Evolutionary conservation across 2,329 filamentous ascomycete species (phyloP).

Genomic region (Rhynchosporium graminicola): DNA sequence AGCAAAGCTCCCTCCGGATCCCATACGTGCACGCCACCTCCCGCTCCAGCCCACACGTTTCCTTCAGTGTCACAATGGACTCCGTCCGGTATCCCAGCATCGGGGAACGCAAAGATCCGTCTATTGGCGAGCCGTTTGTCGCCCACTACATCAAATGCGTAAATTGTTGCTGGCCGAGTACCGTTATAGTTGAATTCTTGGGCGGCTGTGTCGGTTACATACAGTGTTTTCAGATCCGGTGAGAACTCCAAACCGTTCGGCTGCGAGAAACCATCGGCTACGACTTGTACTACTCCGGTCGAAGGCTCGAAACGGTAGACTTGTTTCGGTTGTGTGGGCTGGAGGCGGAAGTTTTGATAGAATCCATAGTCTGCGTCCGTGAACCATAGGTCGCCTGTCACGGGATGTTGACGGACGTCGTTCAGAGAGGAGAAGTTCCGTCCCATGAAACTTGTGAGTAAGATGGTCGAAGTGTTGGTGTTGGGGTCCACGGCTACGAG

Average conservation of each 20-base stretch:
- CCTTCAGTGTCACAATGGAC: constrained; percentile 16
- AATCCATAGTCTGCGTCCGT: constrained; percentile 17
- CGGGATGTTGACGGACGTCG: constrained; percentile 15
- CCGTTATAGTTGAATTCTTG: constrained; percentile 12
- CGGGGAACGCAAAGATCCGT: constrained; percentile 12
- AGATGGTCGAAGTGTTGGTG: constrained; percentile 8
- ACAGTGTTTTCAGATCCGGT: constrained; percentile 13
- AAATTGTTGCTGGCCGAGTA: constrained; percentile 12
- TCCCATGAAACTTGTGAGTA: constrained; percentile 13
- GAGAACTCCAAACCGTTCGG: constrained; percentile 17
- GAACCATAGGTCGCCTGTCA: constrained; percentile 17
- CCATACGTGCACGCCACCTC: constrained; percentile 16
- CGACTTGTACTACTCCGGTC: constrained; percentile 11
- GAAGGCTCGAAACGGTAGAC: constrained; percentile 16
- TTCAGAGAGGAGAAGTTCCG: constrained; percentile 17
- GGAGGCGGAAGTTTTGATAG: constrained; percentile 5
- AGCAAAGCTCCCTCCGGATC: constrained; percentile 10
- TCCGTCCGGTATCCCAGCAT: constrained; percentile 9
- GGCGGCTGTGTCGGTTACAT: constrained; percentile 14
- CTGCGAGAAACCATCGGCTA: constrained; percentile 12
- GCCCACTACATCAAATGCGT: constrained; percentile 8
- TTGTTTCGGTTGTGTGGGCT: constrained; percentile 12
- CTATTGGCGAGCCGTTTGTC: constrained; percentile 2
- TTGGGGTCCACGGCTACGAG: constrained; percentile 13
- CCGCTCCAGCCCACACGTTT: constrained; percentile 12